These are phyloP conservation scores for Solanum chiquidenum DNA, from an alignment of 257 asterid genomes.

Conservation along the genomic window DNA sequence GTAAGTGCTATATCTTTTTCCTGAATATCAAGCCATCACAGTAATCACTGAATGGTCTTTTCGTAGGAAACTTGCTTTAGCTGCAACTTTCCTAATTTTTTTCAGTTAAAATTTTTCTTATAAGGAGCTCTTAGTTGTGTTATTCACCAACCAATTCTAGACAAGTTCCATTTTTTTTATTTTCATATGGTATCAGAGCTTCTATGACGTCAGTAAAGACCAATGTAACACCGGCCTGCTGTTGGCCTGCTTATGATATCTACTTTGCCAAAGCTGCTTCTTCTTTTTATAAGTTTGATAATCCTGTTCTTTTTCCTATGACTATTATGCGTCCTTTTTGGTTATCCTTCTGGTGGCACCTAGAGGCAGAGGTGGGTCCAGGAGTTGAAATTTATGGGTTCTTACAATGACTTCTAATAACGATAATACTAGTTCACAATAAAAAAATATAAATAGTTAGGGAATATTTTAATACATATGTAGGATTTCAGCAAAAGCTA, in stretches of 20 bases:
- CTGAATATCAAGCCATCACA: not conserved
- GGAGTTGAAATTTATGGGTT: not conserved
- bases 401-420: not conserved
- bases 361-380: not conserved
- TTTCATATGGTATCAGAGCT: not conserved
- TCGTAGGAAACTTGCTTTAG: not conserved
- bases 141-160: not conserved
- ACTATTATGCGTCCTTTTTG: not conserved
- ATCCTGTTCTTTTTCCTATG: not conserved
- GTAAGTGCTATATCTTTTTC: conserved; percentile 20
- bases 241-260: not conserved
- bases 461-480: not conserved
- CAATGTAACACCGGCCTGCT: not conserved
- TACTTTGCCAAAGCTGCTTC: not conserved
- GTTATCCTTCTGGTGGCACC: not conserved
- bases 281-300: not conserved
- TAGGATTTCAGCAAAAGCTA: not conserved
- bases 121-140: not conserved
- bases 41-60: not conserved
- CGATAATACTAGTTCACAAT: not conserved
- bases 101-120: not conserved
- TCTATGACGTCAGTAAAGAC: not conserved
- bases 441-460: not conserved
- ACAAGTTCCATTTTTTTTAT: not conserved
- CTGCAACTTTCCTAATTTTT: not conserved